phyloP scores from a whole-genome alignment of 208 protist genomes.

The Trypanosoma lewisi region DNA sequence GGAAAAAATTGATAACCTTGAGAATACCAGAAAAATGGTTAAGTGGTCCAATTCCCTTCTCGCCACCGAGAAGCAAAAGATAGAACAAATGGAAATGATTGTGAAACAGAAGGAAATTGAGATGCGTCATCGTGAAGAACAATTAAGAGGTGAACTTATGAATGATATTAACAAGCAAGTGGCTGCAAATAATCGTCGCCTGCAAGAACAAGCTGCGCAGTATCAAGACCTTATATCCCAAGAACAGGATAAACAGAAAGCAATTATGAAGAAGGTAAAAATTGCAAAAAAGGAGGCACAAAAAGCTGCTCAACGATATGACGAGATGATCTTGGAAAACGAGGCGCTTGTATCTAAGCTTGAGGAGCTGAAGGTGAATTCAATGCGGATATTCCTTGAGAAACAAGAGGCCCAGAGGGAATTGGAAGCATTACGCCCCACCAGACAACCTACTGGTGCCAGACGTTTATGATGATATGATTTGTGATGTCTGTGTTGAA shows the following conservation, averaged over 20 bases:
- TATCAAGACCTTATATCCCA: slow-evolving; percentile 78
- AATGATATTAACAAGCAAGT: slow-evolving; percentile 82
- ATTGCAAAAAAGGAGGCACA: slow-evolving; percentile 66
- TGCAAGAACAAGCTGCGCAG: slow-evolving; percentile 76
- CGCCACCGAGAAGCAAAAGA: slow-evolving; percentile 85
- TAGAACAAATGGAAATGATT: slow-evolving; percentile 69
- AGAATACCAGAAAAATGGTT: slow-evolving; percentile 85
- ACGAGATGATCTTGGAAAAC: slow-evolving; percentile 92
- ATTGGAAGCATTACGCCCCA: slow-evolving; percentile 55
- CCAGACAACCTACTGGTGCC: slow-evolving; percentile 37
- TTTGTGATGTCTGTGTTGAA: too few relatives aligned
- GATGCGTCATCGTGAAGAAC: slow-evolving; percentile 71
- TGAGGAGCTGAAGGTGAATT: slow-evolving; percentile 89
- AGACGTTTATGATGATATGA: slow-evolving; percentile 37
- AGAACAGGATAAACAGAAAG: slow-evolving; percentile 78
- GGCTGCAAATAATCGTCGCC: slow-evolving; percentile 75
- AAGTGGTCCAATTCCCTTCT: slow-evolving; percentile 86
- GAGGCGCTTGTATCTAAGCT: slow-evolving; percentile 78
- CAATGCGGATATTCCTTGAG: slow-evolving; percentile 89
- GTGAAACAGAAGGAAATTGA: slow-evolving; percentile 79
- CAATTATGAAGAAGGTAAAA: slow-evolving; percentile 87
- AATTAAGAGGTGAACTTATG: slow-evolving; percentile 58
- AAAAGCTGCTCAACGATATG: slow-evolving; percentile 87
- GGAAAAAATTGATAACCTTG: slow-evolving; percentile 72
- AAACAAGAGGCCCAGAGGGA: slow-evolving; percentile 80